Evolutionary conservation across 768 basidiomycete genomes (phyloP), one percentile per base, ranked within the genome.

Genomic region (Mycena polygramma): DNA sequence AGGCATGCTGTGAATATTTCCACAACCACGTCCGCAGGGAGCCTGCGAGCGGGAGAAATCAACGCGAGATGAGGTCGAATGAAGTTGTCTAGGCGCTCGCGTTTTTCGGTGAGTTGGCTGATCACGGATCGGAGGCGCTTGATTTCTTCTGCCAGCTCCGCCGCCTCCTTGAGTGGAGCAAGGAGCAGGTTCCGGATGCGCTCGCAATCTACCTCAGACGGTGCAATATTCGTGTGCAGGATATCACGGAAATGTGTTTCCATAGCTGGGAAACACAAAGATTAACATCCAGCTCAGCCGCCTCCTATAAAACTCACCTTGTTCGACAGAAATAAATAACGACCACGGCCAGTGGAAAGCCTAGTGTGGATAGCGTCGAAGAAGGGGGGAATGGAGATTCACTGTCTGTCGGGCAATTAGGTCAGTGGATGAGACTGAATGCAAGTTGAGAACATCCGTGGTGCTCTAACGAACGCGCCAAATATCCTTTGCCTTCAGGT

Each of bases 151-250:
- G 30, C 48, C 51, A 70, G 35, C 1, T 57, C 22, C 6, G 36
- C 63, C 0, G 20, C 41, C 14, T 63, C 30, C 11, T 30, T 43
- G n/a, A 22, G 36, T 1, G 60, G 59, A 10, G 22, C 55, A 14
- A 20, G 55, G 2, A 63, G 61, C 26, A 69, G 39, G 2, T 55
- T 30, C 13, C 35, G 55, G 30, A 69, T 69, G n/a, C 48, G 53
- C 30, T 51, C 52, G 19, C 58, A 48, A 37, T 69, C 60, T 6
- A 6, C 19, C 17, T 63, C 54, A 8, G 68, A 63, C 2, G 53
- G 68, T 17, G 54, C 36, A n/a, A 30, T 11, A 35, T 63, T 69
- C 43, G 68, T 69, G 35, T 63, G 36, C 15, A 69, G 68, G 3
- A 57, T 30, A 10, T 46, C 20, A 5, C 43, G 15, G 43, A 68